Conservation (phyloP, 1,284 basidiomycete species). For the Cryptococcus amylolentus region DNA sequence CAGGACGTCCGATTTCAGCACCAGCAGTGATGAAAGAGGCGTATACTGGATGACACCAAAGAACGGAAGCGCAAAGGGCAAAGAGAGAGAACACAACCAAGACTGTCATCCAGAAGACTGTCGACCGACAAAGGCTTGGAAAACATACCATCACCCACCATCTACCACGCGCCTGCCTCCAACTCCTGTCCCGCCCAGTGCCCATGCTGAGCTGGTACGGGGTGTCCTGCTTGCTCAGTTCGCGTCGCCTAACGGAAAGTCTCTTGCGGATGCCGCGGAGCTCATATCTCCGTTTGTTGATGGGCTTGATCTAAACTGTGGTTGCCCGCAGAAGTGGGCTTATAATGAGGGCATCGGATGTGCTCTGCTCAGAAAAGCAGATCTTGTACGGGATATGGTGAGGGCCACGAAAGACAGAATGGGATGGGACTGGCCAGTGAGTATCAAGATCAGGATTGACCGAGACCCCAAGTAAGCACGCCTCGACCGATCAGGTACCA, state of each 20-base stretch:
- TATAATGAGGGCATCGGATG: conserved; percentile 59
- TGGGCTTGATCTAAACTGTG: conserved; percentile 60
- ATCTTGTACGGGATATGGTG: conserved; percentile 58
- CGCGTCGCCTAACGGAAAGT: conserved; percentile 54
- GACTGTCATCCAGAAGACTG: conserved; percentile 11
- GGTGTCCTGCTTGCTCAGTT: conserved; percentile 59
- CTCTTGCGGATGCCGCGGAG: conserved; percentile 58
- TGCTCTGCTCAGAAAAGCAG: conserved; percentile 58
- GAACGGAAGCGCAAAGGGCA: background rate
- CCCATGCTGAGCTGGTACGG: conserved; percentile 44
- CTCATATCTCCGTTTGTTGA: conserved; percentile 55
- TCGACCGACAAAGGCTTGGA: conserved; percentile 4
- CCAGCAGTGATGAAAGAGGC: conserved; percentile 54
- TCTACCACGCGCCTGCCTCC: conserved; percentile 34
- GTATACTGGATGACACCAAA: conserved; percentile 51
- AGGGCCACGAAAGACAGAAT: conserved; percentile 55
- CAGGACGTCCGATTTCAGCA: conserved; percentile 57
- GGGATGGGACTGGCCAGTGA: conserved; percentile 57
- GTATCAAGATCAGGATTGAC: conserved; percentile 61
- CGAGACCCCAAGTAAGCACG: conserved; percentile 50
- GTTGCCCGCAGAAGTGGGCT: conserved; percentile 57
- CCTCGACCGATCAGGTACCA: background rate
- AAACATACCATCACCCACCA: conserved; percentile 23
- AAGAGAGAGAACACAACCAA: background rate
- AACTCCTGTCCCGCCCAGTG: conserved; percentile 23